Conservation (phyloP, 2,329 filamentous ascomycete species). For the Ceratocystis albifundus region DNA sequence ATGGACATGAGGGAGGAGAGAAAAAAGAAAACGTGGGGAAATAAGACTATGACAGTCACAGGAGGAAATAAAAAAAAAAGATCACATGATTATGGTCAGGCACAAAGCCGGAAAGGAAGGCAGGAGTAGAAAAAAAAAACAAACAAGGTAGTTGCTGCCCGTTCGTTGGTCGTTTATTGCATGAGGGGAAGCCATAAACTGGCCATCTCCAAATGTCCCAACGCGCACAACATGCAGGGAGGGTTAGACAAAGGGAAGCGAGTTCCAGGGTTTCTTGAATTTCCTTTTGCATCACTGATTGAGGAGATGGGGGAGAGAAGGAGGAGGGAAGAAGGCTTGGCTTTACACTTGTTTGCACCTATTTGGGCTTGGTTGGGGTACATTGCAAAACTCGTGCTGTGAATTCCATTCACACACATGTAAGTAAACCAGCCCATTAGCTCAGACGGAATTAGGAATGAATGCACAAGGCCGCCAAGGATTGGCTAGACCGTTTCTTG, state of each 20-base stretch:
- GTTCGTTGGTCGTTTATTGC: conserved; percentile 1
- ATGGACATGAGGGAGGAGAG: background rate
- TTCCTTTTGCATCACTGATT: background rate
- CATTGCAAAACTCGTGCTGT: background rate
- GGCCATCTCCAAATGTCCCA: background rate
- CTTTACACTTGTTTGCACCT: background rate
- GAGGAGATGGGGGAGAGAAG: background rate
- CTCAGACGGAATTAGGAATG: background rate
- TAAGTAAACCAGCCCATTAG: background rate
- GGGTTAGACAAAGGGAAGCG: background rate
- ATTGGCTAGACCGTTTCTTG: background rate
- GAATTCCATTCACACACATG: background rate
- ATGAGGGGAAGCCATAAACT: conserved; percentile 17
- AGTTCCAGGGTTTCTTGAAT: background rate
- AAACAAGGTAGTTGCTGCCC: conserved; percentile 9
- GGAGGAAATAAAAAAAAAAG: conserved; percentile 14
- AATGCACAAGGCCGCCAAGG: background rate
- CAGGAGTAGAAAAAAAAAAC: conserved; percentile 5
- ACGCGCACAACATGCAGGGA: background rate
- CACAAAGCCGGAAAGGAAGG: background rate
- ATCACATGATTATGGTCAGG: conserved; percentile 9
- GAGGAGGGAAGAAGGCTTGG: background rate
- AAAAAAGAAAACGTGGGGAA: conserved; percentile 7
- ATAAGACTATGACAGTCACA: conserved; percentile 1
- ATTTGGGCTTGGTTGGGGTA: background rate